Conservation (phyloP, 768 basidiomycete genomes). For the Boletus barrowsii region DNA sequence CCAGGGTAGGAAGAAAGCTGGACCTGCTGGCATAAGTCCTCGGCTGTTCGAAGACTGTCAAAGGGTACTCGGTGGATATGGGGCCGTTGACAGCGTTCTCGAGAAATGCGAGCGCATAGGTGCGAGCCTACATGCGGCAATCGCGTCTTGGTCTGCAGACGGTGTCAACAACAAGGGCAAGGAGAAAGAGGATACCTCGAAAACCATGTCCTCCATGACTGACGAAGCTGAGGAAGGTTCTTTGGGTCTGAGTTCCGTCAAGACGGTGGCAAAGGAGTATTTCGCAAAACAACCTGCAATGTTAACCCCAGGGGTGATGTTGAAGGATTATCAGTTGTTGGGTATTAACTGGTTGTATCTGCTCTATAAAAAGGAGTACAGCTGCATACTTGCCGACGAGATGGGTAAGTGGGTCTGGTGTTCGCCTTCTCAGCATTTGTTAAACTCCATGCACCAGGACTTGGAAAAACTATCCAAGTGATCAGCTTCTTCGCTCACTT, state of each 20-base stretch:
- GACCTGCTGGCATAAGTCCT: slow-evolving; percentile 79
- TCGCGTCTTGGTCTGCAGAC: slow-evolving; percentile 70
- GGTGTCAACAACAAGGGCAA: slow-evolving; percentile 34
- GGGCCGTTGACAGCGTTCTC: slow-evolving; percentile 84
- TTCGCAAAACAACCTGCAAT: slow-evolving; percentile 70
- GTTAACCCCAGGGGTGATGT: slow-evolving; percentile 60
- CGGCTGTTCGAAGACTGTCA: slow-evolving; percentile 90
- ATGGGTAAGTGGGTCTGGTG: slow-evolving; percentile 68
- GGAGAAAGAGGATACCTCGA: slow-evolving; percentile 34
- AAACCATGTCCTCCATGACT: slow-evolving; percentile 15
- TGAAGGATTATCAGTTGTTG: slow-evolving; percentile 96
- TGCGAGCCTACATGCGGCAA: slow-evolving; percentile 62
- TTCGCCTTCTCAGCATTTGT: background rate
- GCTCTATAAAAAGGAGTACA: slow-evolving; percentile 73
- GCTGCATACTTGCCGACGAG: slow-evolving; percentile 97
- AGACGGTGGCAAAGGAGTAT: slow-evolving; percentile 53
- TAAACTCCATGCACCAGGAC: slow-evolving; percentile 47
- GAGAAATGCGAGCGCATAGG: slow-evolving; percentile 89
- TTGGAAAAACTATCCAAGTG: slow-evolving; percentile 98
- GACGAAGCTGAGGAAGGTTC: slow-evolving; percentile 59
- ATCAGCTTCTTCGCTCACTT: slow-evolving; percentile 94
- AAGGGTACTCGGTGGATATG: slow-evolving; percentile 80
- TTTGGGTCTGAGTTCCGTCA: slow-evolving; percentile 51
- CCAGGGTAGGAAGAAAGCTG: slow-evolving; percentile 85
- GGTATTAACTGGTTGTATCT: slow-evolving; percentile 98